phyloP scores from a whole-genome alignment of 139 green algal genomes.

The Tetratostichococcus sp. region DNA sequence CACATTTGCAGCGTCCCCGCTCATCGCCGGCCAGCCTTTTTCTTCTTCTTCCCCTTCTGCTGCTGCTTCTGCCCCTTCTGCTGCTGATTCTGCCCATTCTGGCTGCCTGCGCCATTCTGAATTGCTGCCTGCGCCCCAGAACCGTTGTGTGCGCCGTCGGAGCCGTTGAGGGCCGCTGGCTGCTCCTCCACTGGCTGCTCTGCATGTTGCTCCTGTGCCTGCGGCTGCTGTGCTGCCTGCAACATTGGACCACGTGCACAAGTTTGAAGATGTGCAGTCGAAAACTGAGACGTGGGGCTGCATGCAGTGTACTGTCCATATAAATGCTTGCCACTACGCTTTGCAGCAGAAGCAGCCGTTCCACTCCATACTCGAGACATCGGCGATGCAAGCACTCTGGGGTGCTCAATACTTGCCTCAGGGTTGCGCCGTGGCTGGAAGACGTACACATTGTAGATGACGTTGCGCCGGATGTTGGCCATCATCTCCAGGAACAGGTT shows the following conservation, averaged over 20 bases:
- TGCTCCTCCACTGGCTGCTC: neutral
- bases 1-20: too few species aligned
- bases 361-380: too few species aligned
- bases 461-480: constrained; percentile 89
- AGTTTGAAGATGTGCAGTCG: too few species aligned
- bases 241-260: neutral
- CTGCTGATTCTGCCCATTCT: neutral
- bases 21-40: neutral
- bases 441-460: constrained; percentile 96
- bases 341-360: too few species aligned
- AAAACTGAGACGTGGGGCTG: too few species aligned
- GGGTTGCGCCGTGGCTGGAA: constrained; percentile 53
- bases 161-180: neutral
- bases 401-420: too few species aligned
- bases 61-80: constrained; percentile 9
- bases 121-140: neutral
- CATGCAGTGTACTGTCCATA: too few species aligned
- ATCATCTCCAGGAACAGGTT: constrained; percentile 85
- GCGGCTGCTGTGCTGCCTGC: constrained; percentile 5
- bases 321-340: too few species aligned
- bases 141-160: neutral
- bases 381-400: too few species aligned
- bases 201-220: neutral
- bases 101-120: neutral
- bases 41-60: neutral